Evolutionary conservation across 352 stramenopile genomes (phyloP).

Genomic region (Peronospora destructor): DNA sequence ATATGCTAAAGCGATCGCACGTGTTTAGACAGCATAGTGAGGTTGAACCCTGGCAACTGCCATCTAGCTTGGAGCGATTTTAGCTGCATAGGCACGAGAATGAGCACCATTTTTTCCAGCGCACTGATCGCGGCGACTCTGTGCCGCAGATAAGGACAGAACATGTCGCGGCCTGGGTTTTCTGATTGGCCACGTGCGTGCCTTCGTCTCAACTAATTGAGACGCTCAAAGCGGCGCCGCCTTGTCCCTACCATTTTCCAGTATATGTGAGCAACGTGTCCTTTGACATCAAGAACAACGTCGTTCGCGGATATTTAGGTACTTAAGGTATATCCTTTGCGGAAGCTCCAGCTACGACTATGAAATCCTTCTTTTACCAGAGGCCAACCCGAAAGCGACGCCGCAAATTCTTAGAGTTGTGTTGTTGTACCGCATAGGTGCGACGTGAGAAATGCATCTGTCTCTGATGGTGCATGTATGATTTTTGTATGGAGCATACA

Average conservation of each 20-base stretch:
- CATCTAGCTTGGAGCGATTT: no score
- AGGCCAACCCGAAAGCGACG: slow-evolving; percentile 17
- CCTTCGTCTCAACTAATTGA: slow-evolving; percentile 7
- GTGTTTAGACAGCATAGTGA: no score
- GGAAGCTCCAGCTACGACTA: slow-evolving; percentile 2
- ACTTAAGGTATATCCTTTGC: neutral
- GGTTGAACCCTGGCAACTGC: no score
- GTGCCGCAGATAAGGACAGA: neutral
- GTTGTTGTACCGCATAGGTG: slow-evolving; percentile 12
- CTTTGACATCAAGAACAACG: neutral
- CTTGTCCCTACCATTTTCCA: no score
- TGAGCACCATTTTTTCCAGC: slow-evolving; percentile 10
- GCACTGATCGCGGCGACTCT: slow-evolving; percentile 1
- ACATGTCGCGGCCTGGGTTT: slow-evolving; percentile 12
- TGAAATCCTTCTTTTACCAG: slow-evolving; percentile 1
- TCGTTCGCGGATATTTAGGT: neutral
- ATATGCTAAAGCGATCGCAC: no score
- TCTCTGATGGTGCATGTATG: slow-evolving; percentile 8
- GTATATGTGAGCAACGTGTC: neutral
- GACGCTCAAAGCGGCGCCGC: no score
- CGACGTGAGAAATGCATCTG: slow-evolving; percentile 21
- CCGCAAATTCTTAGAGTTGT: slow-evolving; percentile 13
- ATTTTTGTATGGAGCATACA: slow-evolving; percentile 12
- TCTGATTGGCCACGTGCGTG: slow-evolving; percentile 8
- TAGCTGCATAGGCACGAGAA: neutral